Evolutionary conservation across 1,284 basidiomycete species (phyloP).

Genomic region (Boletellus deceptivus): DNA sequence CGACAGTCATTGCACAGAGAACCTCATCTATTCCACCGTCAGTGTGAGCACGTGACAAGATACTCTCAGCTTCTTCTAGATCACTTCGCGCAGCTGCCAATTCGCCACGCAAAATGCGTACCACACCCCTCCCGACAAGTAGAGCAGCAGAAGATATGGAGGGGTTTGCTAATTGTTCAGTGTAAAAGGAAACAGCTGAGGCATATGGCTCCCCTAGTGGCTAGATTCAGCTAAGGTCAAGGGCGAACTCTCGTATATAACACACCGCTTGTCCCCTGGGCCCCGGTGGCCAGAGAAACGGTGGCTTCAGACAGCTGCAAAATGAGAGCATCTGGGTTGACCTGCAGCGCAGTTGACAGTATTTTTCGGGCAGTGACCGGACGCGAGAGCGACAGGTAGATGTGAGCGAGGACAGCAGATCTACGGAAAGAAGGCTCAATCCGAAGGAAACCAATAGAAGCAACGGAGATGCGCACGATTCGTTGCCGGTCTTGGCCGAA

Average conservation of each 20-base stretch:
- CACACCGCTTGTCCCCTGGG: constrained; percentile 47
- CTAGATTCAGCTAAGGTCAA: background rate
- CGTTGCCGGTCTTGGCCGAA: constrained; percentile 53
- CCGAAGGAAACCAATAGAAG: constrained; percentile 1
- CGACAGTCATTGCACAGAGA: constrained; percentile 67
- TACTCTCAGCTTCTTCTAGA: constrained; percentile 70
- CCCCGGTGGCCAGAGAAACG: constrained; percentile 79
- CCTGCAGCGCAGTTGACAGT: constrained; percentile 76
- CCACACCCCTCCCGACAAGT: constrained; percentile 80
- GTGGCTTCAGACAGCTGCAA: constrained; percentile 88
- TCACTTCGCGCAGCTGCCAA: constrained; percentile 82
- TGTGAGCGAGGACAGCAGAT: constrained; percentile 77
- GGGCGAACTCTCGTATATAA: background rate
- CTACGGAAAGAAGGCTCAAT: constrained; percentile 38
- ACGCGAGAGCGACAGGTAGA: constrained; percentile 83
- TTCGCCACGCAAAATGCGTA: constrained; percentile 80
- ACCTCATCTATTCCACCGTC: constrained; percentile 48
- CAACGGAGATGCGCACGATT: constrained; percentile 54
- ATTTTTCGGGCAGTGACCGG: constrained; percentile 84
- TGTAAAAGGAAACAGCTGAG: constrained; percentile 81
- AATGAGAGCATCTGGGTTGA: constrained; percentile 87
- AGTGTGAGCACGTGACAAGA: constrained; percentile 27
- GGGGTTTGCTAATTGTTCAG: constrained; percentile 87
- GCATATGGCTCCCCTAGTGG: constrained; percentile 47
- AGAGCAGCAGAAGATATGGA: constrained; percentile 73